phyloP scores from a whole-genome alignment of 225 moss, liverwort and hornwort species.

The Neckera pumila region DNA sequence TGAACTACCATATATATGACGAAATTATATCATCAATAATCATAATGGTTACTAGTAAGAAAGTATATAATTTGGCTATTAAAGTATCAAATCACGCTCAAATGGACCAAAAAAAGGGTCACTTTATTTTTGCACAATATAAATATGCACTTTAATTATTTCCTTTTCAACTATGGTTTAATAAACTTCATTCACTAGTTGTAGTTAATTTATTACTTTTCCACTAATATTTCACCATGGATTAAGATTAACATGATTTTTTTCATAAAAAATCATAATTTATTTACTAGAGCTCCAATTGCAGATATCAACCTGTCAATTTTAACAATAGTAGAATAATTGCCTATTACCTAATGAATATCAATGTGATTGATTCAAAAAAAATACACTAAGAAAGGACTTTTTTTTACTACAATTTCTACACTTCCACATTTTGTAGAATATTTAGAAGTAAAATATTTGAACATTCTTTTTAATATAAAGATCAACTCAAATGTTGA shows the following conservation, averaged over 20 bases:
- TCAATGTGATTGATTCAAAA: not conserved
- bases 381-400: not conserved
- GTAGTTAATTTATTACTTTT: not conserved
- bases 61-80: not conserved
- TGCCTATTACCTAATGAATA: not conserved
- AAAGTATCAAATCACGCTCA: not conserved
- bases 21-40: not conserved
- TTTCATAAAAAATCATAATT: not conserved
- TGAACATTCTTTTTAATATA: not conserved
- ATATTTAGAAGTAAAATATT: not conserved
- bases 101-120: not conserved
- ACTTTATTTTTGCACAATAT: not conserved
- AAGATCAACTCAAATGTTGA: not conserved
- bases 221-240: not conserved
- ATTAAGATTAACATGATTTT: not conserved
- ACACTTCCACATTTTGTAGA: not conserved
- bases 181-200: not conserved
- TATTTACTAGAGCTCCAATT: not conserved
- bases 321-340: not conserved
- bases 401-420: not conserved
- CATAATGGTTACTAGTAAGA: not conserved
- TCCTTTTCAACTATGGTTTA: no score
- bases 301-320: rapidly evolving
- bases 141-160: not conserved
- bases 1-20: not conserved